Conservation (phyloP, 148 eudicot species). For the Dianthus caryophyllus region DNA sequence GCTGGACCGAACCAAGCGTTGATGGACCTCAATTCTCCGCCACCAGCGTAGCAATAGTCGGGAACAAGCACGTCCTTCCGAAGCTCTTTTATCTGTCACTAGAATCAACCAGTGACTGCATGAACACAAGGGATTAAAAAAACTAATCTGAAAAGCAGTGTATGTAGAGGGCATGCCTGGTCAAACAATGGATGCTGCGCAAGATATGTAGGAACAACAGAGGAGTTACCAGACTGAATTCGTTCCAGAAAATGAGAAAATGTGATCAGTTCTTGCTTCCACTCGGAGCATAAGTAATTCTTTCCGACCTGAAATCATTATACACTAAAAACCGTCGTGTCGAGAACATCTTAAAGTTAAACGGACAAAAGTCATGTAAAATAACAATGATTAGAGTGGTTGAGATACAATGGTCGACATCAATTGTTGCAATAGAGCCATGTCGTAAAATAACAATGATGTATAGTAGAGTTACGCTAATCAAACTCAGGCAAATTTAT, state of each 20-base stretch:
- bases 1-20: constrained; percentile 99
- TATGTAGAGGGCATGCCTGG: constrained; percentile 62
- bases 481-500: not conserved
- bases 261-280: constrained; percentile 95
- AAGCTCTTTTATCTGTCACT: constrained; percentile 85
- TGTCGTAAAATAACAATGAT: not conserved
- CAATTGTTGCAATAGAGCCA: not conserved
- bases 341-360: not conserved
- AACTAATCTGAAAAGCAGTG: constrained; percentile 12
- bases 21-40: constrained; percentile 74
- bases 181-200: constrained; percentile 99
- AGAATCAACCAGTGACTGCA: constrained; percentile 31
- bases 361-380: not conserved
- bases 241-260: constrained; percentile 86
- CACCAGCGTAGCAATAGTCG: constrained; percentile 91
- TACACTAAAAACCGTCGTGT: not conserved
- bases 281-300: constrained; percentile 77
- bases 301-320: constrained; percentile 65
- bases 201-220: constrained; percentile 63
- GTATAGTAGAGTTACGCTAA: not conserved
- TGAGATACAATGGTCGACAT: not conserved
- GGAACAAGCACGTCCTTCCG: constrained; percentile 75
- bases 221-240: constrained; percentile 49
- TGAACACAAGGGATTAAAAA: constrained; percentile 15
- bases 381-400: not conserved